phyloP scores from a whole-genome alignment of 2,329 filamentous ascomycete species.

The Diplocarpon rosae region DNA sequence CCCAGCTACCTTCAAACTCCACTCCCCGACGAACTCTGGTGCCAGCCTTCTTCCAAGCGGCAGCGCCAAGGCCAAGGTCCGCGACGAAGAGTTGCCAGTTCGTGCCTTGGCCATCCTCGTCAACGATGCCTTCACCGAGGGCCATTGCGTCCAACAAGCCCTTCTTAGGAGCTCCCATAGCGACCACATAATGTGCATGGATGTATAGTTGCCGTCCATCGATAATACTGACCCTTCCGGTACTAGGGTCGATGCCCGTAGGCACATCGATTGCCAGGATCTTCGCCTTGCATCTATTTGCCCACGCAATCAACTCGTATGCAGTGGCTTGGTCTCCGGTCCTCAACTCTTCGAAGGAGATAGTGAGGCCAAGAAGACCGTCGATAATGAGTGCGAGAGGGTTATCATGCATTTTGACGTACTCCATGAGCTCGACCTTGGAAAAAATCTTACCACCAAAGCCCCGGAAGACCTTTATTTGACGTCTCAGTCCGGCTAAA shows the following conservation, averaged over 20 bases:
- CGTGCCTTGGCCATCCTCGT: slow-evolving; percentile 25
- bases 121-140: slow-evolving; percentile 20
- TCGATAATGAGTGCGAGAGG: slow-evolving; percentile 77
- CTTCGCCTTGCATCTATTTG: slow-evolving; percentile 74
- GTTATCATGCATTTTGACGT: slow-evolving; percentile 45
- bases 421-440: slow-evolving; percentile 51
- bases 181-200: slow-evolving; percentile 70
- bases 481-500: slow-evolving; percentile 67
- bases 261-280: slow-evolving; percentile 86
- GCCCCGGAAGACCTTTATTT: slow-evolving; percentile 73
- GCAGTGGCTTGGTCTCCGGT: slow-evolving; percentile 73
- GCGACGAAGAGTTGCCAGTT: slow-evolving; percentile 73
- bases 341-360: slow-evolving; percentile 79
- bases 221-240: slow-evolving; percentile 52
- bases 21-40: slow-evolving; percentile 73
- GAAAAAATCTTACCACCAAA: slow-evolving; percentile 64
- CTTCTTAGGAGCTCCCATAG: slow-evolving; percentile 76
- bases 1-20: slow-evolving; percentile 81
- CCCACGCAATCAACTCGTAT: slow-evolving; percentile 87
- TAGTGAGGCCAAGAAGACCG: slow-evolving; percentile 74
- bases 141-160: slow-evolving; percentile 67
- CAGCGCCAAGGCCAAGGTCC: slow-evolving; percentile 74
- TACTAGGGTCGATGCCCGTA: slow-evolving; percentile 73
- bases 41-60: slow-evolving; percentile 76
- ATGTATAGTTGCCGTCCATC: slow-evolving; percentile 75